These are phyloP conservation scores for Amborella trichopoda DNA, from an alignment of 164 flowering plant species.

Conservation along the genomic window DNA sequence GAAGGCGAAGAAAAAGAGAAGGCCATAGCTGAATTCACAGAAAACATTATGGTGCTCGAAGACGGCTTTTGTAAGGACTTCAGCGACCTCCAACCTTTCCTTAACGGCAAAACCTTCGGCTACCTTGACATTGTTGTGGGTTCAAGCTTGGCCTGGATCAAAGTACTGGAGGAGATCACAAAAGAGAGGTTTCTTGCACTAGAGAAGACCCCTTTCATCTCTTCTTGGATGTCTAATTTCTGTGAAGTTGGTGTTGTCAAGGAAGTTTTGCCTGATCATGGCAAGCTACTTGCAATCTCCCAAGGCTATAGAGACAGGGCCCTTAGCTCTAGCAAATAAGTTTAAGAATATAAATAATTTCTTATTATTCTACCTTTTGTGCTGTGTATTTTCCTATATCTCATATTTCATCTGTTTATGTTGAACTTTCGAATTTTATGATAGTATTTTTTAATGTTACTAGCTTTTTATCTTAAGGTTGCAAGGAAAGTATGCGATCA, in stretches of 20 bases:
- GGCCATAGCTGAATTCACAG: slow-evolving; percentile 1
- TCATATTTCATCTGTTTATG: too few species aligned
- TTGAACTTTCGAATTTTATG: too few species aligned
- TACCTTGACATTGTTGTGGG: neutral
- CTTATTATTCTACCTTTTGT: too few species aligned
- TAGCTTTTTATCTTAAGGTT: too few species aligned
- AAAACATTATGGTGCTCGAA: neutral
- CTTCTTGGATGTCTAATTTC: neutral
- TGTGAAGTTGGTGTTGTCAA: neutral
- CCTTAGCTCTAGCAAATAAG: too few species aligned
- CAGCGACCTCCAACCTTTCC: neutral
- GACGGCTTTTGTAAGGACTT: slow-evolving; percentile 1
- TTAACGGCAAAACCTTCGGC: neutral
- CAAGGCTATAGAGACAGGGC: too few species aligned
- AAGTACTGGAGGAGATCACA: neutral
- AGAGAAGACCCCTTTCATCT: neutral
- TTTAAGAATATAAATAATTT: too few species aligned
- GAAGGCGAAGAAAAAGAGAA: slow-evolving; percentile 1
- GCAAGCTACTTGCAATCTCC: neutral
- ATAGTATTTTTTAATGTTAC: too few species aligned
- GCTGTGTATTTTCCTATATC: too few species aligned
- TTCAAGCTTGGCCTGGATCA: neutral
- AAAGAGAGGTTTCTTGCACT: neutral
- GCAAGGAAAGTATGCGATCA: too few species aligned
- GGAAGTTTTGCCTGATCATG: neutral